phyloP scores from a whole-genome alignment of 2,329 filamentous ascomycete genomes.

The Harringtonia lauricola region DNA sequence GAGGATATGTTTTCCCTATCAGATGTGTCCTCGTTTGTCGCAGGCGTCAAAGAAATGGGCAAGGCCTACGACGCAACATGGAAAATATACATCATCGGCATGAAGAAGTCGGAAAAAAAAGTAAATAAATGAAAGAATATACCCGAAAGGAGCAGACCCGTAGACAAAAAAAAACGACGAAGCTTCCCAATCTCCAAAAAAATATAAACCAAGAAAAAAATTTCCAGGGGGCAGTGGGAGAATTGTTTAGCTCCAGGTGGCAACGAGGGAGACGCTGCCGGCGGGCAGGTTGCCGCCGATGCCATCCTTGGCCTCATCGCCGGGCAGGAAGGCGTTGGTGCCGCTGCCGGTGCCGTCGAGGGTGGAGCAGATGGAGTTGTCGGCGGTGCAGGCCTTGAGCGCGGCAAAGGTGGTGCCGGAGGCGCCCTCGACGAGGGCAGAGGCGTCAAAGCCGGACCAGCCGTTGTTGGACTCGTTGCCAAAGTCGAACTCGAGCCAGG shows the following conservation, averaged over 20 bases:
- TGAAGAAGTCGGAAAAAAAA: background rate
- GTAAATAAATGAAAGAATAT: background rate
- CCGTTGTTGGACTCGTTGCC: conserved; percentile 31
- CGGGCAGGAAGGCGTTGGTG: conserved; percentile 23
- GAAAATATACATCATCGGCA: too few relatives aligned
- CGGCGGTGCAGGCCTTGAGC: conserved; percentile 27
- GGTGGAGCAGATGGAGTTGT: conserved; percentile 19
- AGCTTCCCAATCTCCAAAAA: background rate
- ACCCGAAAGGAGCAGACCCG: too few relatives aligned
- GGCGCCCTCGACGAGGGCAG: conserved; percentile 31
- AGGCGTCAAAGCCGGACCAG: conserved; percentile 41
- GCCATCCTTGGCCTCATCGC: conserved; percentile 21
- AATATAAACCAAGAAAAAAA: background rate
- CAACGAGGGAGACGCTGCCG: conserved; percentile 12
- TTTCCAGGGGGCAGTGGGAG: background rate
- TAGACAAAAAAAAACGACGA: background rate
- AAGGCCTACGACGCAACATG: too few relatives aligned
- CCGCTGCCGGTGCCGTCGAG: conserved; percentile 19
- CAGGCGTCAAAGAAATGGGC: too few relatives aligned
- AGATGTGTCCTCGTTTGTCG: too few relatives aligned
- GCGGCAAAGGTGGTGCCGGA: conserved; percentile 23
- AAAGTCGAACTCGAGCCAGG: conserved; percentile 41
- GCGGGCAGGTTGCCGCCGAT: conserved; percentile 22
- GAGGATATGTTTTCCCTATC: too few relatives aligned
- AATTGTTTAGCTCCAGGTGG: conserved; percentile 9